Conservation (phyloP, 2,329 filamentous ascomycete genomes). For the Talaromyces pinophilus region DNA sequence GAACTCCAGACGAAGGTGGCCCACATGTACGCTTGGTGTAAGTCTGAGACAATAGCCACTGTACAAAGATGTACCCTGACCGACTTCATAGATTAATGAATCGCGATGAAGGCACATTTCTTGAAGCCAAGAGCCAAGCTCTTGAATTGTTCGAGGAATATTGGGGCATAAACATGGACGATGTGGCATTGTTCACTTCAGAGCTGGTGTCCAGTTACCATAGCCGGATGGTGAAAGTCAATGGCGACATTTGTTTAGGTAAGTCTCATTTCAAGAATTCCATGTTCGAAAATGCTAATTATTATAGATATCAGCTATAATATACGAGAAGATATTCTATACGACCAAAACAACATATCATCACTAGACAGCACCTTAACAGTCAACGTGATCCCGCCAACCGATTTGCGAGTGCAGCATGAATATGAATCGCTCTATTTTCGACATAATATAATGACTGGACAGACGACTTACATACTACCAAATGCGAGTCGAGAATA, state of each 20-base stretch:
- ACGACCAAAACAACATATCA: conserved; percentile 24
- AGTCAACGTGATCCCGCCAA: conserved; percentile 25
- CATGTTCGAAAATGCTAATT: neutral
- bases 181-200: conserved; percentile 23
- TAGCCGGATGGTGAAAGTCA: conserved; percentile 17
- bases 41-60: neutral
- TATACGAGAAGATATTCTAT: conserved; percentile 26
- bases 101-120: conserved; percentile 18
- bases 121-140: conserved; percentile 12
- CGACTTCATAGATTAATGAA: conserved; percentile 14
- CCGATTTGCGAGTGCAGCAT: conserved; percentile 24
- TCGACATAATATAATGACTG: conserved; percentile 23
- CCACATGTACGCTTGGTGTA: conserved; percentile 21
- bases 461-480: conserved; percentile 27
- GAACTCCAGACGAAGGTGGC: conserved; percentile 15
- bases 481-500: conserved; percentile 24
- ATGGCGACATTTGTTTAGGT: conserved; percentile 19
- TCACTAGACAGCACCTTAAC: conserved; percentile 25
- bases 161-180: conserved; percentile 22
- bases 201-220: conserved; percentile 23
- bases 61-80: neutral
- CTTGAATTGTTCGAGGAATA: conserved; percentile 17
- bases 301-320: conserved; percentile 27
- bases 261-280: neutral
- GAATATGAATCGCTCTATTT: conserved; percentile 29